These are phyloP conservation scores for Xerocomus amazonicus DNA, from an alignment of 1,284 basidiomycete species.

Conservation along the genomic window DNA sequence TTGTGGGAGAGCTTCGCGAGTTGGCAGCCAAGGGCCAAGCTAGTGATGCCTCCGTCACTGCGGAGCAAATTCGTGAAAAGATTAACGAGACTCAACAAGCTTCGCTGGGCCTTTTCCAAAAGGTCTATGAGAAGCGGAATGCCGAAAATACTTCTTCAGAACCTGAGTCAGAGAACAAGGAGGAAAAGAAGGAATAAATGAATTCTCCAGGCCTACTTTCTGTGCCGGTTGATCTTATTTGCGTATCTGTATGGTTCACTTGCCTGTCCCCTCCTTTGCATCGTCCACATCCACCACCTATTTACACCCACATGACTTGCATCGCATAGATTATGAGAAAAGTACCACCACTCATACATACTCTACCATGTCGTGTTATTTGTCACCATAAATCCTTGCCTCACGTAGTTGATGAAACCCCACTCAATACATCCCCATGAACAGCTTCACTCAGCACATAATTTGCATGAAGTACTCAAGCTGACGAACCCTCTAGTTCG, in stretches of 20 bases:
- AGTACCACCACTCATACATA: constrained; percentile 29
- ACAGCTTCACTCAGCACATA: background rate
- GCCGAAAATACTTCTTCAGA: constrained; percentile 60
- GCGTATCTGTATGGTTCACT: constrained; percentile 12
- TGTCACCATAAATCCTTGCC: constrained; percentile 5
- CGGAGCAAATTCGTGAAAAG: constrained; percentile 89
- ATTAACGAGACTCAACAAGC: constrained; percentile 96
- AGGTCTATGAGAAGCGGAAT: constrained; percentile 93
- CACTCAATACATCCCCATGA: constrained; percentile 22
- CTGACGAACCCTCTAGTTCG: background rate
- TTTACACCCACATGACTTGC: constrained; percentile 11
- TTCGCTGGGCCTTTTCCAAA: constrained; percentile 96
- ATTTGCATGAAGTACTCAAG: too few relatives aligned
- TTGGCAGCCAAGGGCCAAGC: constrained; percentile 88
- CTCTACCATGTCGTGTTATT: constrained; percentile 25
- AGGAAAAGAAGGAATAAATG: constrained; percentile 72
- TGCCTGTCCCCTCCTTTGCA: constrained; percentile 30
- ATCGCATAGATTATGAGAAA: constrained; percentile 32
- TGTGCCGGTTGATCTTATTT: background rate
- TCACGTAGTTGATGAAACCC: constrained; percentile 20
- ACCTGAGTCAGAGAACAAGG: constrained; percentile 45
- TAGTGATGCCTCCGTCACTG: constrained; percentile 77
- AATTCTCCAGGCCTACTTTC: background rate
- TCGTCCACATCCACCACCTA: constrained; percentile 1
- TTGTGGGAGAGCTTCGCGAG: constrained; percentile 86